These are phyloP conservation scores for Yarrowia sp. DNA, from an alignment of 805 yeast genomes.

Conservation along the genomic window DNA sequence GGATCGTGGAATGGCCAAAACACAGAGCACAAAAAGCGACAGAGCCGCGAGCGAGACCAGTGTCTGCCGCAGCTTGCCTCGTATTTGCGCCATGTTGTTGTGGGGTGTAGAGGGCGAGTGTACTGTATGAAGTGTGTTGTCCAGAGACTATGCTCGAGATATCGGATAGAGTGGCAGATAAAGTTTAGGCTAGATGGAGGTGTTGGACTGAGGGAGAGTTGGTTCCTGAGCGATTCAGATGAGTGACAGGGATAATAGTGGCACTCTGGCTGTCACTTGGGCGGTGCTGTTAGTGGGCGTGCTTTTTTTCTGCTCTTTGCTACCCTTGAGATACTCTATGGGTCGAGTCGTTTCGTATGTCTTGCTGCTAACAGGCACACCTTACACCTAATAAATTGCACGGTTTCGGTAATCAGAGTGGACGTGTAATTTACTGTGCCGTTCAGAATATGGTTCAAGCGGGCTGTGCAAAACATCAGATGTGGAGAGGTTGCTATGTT, in stretches of 20 bases:
- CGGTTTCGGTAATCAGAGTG: neutral
- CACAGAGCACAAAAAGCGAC: slow-evolving; percentile 1
- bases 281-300: neutral
- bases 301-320: neutral
- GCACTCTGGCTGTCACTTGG: neutral
- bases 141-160: slow-evolving; percentile 1
- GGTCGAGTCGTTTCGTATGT: neutral
- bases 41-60: slow-evolving; percentile 1
- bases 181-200: neutral
- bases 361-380: neutral
- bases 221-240: too few species aligned
- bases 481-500: neutral
- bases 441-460: neutral
- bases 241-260: too few species aligned
- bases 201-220: neutral
- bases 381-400: neutral
- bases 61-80: slow-evolving; percentile 2
- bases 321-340: neutral
- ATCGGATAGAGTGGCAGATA: neutral
- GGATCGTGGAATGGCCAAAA: slow-evolving; percentile 14
- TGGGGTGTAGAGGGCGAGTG: neutral
- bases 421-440: slow-evolving; percentile 4
- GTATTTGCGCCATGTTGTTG: slow-evolving; percentile 11
- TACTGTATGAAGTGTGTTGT: neutral
- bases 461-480: slow-evolving; percentile 1